phyloP scores from a whole-genome alignment of 179 eudicot species.

The Nepenthes alata region DNA sequence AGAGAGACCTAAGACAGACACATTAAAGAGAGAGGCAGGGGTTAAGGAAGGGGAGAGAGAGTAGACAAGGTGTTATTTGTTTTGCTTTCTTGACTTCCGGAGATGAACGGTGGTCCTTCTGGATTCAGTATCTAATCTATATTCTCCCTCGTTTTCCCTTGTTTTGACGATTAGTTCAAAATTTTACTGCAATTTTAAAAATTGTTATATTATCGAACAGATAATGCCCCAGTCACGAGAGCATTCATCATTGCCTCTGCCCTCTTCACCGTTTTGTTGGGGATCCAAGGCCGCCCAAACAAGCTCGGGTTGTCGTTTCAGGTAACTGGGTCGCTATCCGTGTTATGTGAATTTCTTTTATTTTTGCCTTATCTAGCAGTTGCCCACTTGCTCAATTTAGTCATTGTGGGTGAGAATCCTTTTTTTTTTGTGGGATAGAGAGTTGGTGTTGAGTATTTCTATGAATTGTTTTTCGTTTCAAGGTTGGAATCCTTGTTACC shows the following conservation, averaged over 20 bases:
- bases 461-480: background rate
- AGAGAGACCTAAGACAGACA: conserved; percentile 4
- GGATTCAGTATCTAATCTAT: conserved; percentile 32
- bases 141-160: background rate
- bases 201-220: conserved; percentile 23
- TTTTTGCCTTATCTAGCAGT: background rate
- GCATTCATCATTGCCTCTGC: conserved; percentile 51
- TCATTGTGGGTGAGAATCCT: too few species aligned
- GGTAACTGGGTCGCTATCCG: conserved; percentile 22
- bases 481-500: too few species aligned
- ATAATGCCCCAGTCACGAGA: conserved; percentile 86
- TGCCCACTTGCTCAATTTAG: too few species aligned
- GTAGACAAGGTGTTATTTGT: too few species aligned
- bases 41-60: background rate
- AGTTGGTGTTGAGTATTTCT: too few species aligned
- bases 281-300: conserved; percentile 60
- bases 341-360: background rate
- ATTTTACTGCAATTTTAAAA: background rate
- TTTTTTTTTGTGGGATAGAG: too few species aligned
- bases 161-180: background rate
- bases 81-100: conserved; percentile 12
- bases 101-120: conserved; percentile 98
- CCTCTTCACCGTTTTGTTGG: conserved; percentile 67
- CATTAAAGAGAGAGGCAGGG: conserved; percentile 8
- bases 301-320: conserved; percentile 70